A percentile compares a stretch with the other conserved stretches of the same genome.
phyloP scores from a whole-genome alignment of 1,284 basidiomycete species.

The Cryptococcus wingfieldii region DNA sequence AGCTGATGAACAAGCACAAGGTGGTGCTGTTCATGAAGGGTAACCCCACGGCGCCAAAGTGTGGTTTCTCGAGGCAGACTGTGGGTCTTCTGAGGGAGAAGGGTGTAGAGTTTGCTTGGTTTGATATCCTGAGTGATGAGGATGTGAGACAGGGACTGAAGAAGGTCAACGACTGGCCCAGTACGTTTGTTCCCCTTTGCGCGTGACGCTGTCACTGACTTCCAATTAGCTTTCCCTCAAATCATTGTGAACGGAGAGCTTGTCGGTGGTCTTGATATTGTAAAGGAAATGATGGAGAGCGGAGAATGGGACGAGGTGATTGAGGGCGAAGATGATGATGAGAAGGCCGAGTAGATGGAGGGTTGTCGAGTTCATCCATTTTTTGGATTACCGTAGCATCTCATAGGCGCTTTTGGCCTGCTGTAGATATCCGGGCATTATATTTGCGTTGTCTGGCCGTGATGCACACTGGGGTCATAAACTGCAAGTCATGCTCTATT shows the following conservation, averaged over 20 bases:
- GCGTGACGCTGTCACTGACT: conserved; percentile 4
- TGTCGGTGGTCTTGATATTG: conserved; percentile 65
- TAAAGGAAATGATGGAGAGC: conserved; percentile 61
- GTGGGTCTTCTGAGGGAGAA: conserved; percentile 62
- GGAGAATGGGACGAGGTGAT: conserved; percentile 64
- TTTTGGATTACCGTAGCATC: conserved; percentile 57
- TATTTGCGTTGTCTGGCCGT: no score
- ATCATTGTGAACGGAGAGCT: conserved; percentile 81
- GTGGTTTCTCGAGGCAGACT: conserved; percentile 73
- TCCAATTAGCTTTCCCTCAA: conserved; percentile 52
- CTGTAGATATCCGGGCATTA: not conserved
- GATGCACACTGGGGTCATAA: no score
- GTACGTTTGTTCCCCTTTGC: conserved; percentile 12
- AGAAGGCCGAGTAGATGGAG: conserved; percentile 54
- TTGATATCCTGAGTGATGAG: conserved; percentile 70
- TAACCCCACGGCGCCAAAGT: conserved; percentile 75
- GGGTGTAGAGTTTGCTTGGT: conserved; percentile 62
- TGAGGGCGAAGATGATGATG: conserved; percentile 76
- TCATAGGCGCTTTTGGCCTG: conserved; percentile 54
- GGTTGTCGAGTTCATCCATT: no score
- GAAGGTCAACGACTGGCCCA: conserved; percentile 51
- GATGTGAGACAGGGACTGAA: conserved; percentile 59
- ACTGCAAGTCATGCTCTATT: no score
- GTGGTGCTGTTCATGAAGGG: conserved; percentile 97
- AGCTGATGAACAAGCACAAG: conserved; percentile 60